These are phyloP conservation scores for Pisolithus tinctorius DNA, from an alignment of 768 basidiomycete genomes.

Conservation along the genomic window DNA sequence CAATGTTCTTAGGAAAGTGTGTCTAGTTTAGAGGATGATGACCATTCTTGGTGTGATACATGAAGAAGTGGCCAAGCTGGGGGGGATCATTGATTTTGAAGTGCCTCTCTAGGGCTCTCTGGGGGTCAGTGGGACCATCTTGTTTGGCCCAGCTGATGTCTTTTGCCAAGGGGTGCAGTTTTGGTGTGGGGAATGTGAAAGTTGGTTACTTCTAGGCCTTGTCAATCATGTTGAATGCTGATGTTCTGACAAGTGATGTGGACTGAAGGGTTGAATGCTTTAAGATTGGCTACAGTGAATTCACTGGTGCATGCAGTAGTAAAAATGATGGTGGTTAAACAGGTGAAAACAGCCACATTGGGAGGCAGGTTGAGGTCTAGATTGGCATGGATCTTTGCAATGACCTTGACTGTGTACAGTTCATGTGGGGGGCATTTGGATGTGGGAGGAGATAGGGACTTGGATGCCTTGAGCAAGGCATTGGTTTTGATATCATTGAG, in stretches of 20 bases:
- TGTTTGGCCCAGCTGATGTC: conserved; percentile 31
- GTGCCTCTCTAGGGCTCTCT: too few species aligned
- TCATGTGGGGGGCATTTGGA: background rate
- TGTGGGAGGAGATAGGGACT: too few species aligned
- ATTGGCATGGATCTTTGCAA: too few species aligned
- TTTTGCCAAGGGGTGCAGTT: conserved; percentile 16
- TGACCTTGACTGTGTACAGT: conserved; percentile 1
- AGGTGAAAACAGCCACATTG: conserved; percentile 31
- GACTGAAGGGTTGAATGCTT: too few species aligned
- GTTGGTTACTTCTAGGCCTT: conserved; percentile 29
- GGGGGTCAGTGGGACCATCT: too few species aligned
- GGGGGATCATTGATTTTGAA: too few species aligned
- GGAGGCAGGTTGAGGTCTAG: conserved; percentile 20
- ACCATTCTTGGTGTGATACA: too few species aligned
- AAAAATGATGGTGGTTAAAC: conserved; percentile 35
- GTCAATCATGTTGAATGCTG: too few species aligned
- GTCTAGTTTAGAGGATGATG: too few species aligned
- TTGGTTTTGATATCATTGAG: conserved; percentile 8
- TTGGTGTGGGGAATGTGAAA: conserved; percentile 13
- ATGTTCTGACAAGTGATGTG: too few species aligned
- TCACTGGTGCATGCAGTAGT: conserved; percentile 28
- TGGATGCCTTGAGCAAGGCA: conserved; percentile 11
- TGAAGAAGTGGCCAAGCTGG: too few species aligned
- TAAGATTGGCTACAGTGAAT: conserved; percentile 29
- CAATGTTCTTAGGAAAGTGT: too few species aligned